Conservation (phyloP, 306 rosid species). For the Aeschynomene evenia region DNA sequence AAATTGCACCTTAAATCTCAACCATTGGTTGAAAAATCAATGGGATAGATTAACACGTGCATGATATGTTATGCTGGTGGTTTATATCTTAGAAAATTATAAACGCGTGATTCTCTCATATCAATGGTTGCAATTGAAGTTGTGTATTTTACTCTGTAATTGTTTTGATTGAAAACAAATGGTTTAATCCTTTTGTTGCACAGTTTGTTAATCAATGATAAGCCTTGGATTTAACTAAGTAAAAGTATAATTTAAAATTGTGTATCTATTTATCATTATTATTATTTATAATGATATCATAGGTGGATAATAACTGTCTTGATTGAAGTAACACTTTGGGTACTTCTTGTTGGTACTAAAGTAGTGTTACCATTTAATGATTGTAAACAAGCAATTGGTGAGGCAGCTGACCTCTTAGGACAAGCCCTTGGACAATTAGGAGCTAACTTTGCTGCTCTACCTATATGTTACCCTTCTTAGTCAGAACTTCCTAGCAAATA, state of each 20-base stretch:
- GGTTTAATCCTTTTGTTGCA: background rate
- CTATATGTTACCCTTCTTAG: background rate
- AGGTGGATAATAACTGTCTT: background rate
- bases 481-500: background rate
- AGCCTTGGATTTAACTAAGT: conserved; percentile 7
- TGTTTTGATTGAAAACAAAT: too few species aligned
- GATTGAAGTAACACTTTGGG: background rate
- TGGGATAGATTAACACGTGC: background rate
- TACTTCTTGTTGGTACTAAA: background rate
- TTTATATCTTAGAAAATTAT: background rate
- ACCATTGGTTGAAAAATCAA: background rate
- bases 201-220: background rate
- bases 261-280: background rate
- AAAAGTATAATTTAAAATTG: background rate
- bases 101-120: background rate
- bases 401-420: background rate
- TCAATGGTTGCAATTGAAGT: background rate
- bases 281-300: background rate
- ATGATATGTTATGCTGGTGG: background rate
- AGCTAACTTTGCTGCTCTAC: background rate
- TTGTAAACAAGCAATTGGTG: background rate
- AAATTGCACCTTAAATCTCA: background rate
- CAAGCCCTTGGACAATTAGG: background rate
- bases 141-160: background rate
- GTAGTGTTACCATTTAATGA: background rate